Percentiles rank a stretch among this genome's conserved stretches.
Conservation (phyloP, 139 green algal species). For the Coccomyxa sp. region DNA sequence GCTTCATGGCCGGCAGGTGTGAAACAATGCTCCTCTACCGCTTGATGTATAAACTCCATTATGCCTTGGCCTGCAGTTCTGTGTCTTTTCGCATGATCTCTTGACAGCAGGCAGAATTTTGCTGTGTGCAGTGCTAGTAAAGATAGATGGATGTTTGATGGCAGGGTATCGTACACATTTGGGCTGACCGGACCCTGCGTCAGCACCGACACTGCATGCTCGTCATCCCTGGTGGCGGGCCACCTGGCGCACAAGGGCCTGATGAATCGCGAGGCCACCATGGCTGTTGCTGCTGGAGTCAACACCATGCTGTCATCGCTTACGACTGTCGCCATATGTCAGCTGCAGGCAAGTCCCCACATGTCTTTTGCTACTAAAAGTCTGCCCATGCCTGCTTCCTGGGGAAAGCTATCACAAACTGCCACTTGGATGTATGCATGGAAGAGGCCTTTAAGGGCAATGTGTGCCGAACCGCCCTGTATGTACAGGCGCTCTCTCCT, state of each 20-base stretch:
- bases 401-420: not conserved
- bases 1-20: constrained; percentile 33
- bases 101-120: no score
- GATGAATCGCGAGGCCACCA: not conserved
- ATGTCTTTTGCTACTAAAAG: not conserved
- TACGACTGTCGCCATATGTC: constrained; percentile 15
- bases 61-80: no score
- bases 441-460: no score
- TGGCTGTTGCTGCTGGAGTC: constrained; percentile 41
- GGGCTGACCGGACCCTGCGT: constrained; percentile 38
- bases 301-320: constrained; percentile 54
- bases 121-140: no score
- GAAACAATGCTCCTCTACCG: not conserved
- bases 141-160: not conserved
- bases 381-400: not conserved
- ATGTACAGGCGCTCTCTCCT: constrained; percentile 33
- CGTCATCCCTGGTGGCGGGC: constrained; percentile 52
- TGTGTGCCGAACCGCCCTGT: not conserved
- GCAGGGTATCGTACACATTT: constrained; percentile 47
- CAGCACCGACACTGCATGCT: constrained; percentile 36
- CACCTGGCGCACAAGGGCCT: constrained; percentile 41
- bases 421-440: no score
- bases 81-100: no score
- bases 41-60: no score
- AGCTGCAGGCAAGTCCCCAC: constrained; percentile 12